Evolutionary conservation across 1,284 basidiomycete species (phyloP), one percentile per base, ranked within the genome.

Genomic region (Moesziomyces aphidis): DNA sequence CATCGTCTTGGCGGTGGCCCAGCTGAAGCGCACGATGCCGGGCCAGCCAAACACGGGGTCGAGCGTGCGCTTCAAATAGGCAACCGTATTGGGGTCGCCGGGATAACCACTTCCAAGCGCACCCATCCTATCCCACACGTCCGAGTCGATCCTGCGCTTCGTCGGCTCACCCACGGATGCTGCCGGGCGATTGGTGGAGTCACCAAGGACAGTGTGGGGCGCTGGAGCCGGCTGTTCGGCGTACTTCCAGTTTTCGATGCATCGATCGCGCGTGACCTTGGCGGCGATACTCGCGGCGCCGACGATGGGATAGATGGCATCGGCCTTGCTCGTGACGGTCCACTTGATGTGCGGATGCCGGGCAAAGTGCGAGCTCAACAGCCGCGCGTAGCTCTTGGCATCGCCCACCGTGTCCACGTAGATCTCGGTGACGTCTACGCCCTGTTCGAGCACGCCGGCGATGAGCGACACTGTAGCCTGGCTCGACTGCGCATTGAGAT

Each of bases 341-440:
- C 98, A 95, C 46, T 88, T 86, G 55, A 83, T 82, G 64, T 82
- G 79, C 21, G 61, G 54, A 50, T 82, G 73, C 19, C 64, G 55
- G 1, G 82, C 79, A 36, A 83, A 83, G 50, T 75, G 58, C 8
- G 59, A 66, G 39, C 52, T 55, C 19, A 83, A 61, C 55, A 73
- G 46, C 23, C 55, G 64, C 85, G 95, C 89, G 85, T 97, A 98
- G 48, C 91, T 90, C 24, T 90, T 90, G 1, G 93, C 92, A 23
- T 91, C 92, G 39, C 96, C 96, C 1, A 99, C 89, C 0, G 97
- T 96, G 83, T 99, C 96, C 62, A 99, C 95, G 81, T 92, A 99
- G 55, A 96, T 92, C 91, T 97, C 92, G 39, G 91, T 90, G n/a
- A 99, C 85, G 36, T 91, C 87, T 57, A 97, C 90, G 0, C 94